Base-by-base conservation (phyloP, 225 moss, liverwort and hornwort genomes). In the Physcomitrellopsis africana region DNA sequence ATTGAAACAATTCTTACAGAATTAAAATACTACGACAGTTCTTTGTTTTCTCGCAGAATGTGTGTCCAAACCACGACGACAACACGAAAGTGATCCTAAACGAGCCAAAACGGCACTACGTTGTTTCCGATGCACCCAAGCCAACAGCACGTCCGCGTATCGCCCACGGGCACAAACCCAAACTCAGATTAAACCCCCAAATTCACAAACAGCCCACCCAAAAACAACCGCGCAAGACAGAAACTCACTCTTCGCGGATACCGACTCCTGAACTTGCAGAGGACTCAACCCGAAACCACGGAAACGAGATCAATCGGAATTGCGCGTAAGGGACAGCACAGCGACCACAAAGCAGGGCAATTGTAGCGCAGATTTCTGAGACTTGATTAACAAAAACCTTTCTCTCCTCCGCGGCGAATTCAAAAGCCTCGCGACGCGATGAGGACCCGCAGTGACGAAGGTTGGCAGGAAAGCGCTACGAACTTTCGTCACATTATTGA, bases 101-200 rank as follows among this genome's bases (percentile, higher is more conserved):
- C 10, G 0, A 44, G 7, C 65, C 27, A 6, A 43, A 66, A 72
- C 2, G 24, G 51, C 8, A 66, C 27, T 65, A 41, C 14, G 42
- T 49, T 19, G 16, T 44, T 18, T 45, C 12, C 44, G 42, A 51
- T 1, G 16, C 22, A 64, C 22, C 49, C 69, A 16, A 64, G 72
- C 77, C 48, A 26, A 23, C 67, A 46, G 18, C 42, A 24, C 14
- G 48, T 48, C 48, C 22, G 57, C 32, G 15, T 13, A 3, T 0
- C 18, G 26, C 23, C 15, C 8, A 3, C 14, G 61, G 17, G 11
- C 65, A 59, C 11, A 58, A 76, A 71, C 65, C 70, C 75, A 65
- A 76, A 65, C 51, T 14, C 44, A 29, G 0, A 32, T 14, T 7
- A 1, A 47, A 1, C 16, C 9, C 24, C 12, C 27, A 43, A 42